Base-by-base conservation (phyloP, 768 basidiomycete genomes). In the Mycena polygramma region DNA sequence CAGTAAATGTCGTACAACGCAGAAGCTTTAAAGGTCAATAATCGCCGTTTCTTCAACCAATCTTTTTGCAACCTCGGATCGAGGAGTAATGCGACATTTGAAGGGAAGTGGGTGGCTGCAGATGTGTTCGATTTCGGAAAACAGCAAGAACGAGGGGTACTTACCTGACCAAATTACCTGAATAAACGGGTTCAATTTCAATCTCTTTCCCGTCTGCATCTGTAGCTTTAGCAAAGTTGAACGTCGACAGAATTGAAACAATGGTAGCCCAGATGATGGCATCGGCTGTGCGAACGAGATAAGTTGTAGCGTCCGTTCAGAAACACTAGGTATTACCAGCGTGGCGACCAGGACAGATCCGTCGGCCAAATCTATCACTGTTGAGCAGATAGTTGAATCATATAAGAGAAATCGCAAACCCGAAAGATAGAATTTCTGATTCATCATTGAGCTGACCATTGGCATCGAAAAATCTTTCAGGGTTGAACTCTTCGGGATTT, bases 181-280 rank as follows among this genome's bases (percentile, higher is more conserved):
- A 48, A 52, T 48, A 63, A 4, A 20, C 35, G 24, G 53, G 52
- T 48, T 62, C 36, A 14, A 62, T 62, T 22, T 62, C 36, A 1
- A 87, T 48, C 73, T 90, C 89, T 57, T 90, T 88, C 68, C 88
- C 87, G 0, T 87, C 79, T 2, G 80, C 77, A 13, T 83, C 64
- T 65, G 84, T 85, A 2, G 83, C 80, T 26, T 62, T 62, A 4
- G 41, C 43, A 4, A 69, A 63, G 37, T 55, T 52, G 54, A 69
- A 69, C 8, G 48, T 30, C 4, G 68, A 61, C 35, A 68, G 41
- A 20, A 68, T 45, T 35, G 60, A 68, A 26, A 46, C 60, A 11
- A 68, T 62, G 7, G 52, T 49, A 2, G 39, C 54, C 67, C 67
- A 68, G 20, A 68, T 51, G 2, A 45, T 62, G 1, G 59, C 54